Base-by-base conservation (phyloP, 371 early-diverging fungal species). In the Circinella umbellata region DNA sequence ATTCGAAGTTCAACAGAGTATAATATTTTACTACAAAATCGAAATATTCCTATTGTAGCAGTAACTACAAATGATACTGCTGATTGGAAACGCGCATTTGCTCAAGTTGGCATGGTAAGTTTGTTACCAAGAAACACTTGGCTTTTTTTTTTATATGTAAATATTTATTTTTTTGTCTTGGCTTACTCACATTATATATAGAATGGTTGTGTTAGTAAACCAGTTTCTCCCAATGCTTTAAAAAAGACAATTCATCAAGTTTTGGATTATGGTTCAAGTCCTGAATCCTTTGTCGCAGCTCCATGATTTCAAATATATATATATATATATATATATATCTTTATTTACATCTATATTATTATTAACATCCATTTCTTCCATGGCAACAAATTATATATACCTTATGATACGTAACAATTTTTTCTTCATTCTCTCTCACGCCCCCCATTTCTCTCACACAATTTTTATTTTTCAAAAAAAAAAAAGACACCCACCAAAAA, bases 31-130 rank as follows among this genome's bases (percentile, higher is more conserved):
- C 67, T 72, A n/a, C 78, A 75, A 62, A 90, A 90, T 74, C 77
- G 81, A 55, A 76, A 64, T 8, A 77, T 85, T 20, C 90, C 90
- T 36, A 90, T 91, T 63, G 84, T 91, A 18, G 92, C 92, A 7
- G 86, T 90, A 27, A 90, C 92, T n/a, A 90, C 92, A 61, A 84
- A 85, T 55, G 84, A 81, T 57, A 74, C 80, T 0, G 38, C 55
- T 14, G 71, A 71, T 18, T 75, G 75, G 75, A 68, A 69, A 66
- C 57, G 61, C 11, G 38, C 62, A 17, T 75, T 61, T 60, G 49
- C 66, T 17, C 46, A 66, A 34, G 72, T 59, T 42, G 75, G 75
- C 68, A 75, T 75, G 75, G 75, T 74, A 69, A 66, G 66, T 60
- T 4, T 0, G 2, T 17, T 36, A 9, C 49, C 47, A 15, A 10